These are phyloP conservation scores for Tolypocladium tropicale DNA, from an alignment of 2,329 filamentous ascomycete species.

Conservation along the genomic window DNA sequence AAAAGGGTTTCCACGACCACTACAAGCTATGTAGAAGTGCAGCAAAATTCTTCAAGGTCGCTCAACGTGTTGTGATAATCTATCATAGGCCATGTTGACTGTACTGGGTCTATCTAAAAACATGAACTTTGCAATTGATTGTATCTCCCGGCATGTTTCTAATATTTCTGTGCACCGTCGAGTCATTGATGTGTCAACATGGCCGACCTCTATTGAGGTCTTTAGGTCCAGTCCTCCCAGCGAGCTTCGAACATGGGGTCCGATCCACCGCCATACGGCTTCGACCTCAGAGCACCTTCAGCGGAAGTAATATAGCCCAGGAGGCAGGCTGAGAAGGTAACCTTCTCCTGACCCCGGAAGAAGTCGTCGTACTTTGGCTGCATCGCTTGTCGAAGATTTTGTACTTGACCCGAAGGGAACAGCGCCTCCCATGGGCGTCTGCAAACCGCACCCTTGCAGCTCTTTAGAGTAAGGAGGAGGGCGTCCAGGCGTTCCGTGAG, in stretches of 20 bases:
- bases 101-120: background rate
- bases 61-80: background rate
- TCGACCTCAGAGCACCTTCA: constrained; percentile 2
- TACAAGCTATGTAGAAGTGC: too few species aligned
- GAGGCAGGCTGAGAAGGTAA: constrained; percentile 43
- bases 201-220: background rate
- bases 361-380: constrained; percentile 36
- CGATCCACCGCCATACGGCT: background rate
- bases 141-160: too few species aligned
- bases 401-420: constrained; percentile 42
- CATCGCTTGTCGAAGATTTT: constrained; percentile 41
- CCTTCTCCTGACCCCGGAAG: constrained; percentile 29
- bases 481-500: constrained; percentile 44
- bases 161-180: too few species aligned
- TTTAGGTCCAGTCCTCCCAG: constrained; percentile 1
- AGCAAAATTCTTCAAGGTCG: too few species aligned
- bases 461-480: constrained; percentile 50
- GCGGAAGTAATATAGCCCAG: constrained; percentile 35
- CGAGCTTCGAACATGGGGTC: background rate
- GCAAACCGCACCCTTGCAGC: constrained; percentile 44
- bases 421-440: constrained; percentile 45
- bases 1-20: too few species aligned
- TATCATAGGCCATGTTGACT: background rate
- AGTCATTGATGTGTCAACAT: too few species aligned
- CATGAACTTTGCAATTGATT: background rate